These are phyloP conservation scores for Knufia fluminis DNA, from an alignment of 2,329 filamentous ascomycete species.

Conservation along the genomic window DNA sequence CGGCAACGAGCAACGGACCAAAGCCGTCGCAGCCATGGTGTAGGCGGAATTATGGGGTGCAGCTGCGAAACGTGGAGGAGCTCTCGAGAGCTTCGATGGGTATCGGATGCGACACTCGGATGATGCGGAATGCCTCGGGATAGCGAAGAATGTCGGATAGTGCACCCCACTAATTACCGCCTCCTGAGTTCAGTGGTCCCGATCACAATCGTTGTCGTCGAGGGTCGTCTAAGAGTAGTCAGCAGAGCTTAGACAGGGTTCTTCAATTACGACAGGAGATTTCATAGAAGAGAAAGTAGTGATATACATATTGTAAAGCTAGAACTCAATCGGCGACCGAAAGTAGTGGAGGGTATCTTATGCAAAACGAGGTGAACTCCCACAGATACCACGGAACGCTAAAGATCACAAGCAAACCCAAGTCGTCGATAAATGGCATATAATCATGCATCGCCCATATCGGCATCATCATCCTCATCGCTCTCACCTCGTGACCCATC, in stretches of 20 bases:
- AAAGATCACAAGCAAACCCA: not conserved
- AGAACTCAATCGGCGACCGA: too few species aligned
- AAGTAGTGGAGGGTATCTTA: not conserved
- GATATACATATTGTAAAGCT: too few species aligned
- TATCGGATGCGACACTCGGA: not conserved
- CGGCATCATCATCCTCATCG: slow-evolving; percentile 3
- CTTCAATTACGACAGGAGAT: too few species aligned
- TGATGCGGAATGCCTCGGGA: not conserved
- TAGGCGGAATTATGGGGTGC: not conserved
- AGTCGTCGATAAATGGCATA: not conserved
- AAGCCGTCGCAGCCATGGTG: not conserved
- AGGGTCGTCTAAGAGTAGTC: too few species aligned
- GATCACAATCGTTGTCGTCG: too few species aligned
- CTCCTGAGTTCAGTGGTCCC: too few species aligned
- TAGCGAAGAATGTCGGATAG: not conserved
- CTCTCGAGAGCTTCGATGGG: not conserved
- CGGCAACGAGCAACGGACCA: slow-evolving; percentile 4
- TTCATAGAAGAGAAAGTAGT: too few species aligned
- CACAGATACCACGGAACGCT: not conserved
- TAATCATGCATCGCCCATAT: not conserved
- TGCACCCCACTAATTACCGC: not conserved
- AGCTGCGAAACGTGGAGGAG: not conserved
- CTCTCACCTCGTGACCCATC: not conserved
- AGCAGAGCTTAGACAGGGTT: too few species aligned
- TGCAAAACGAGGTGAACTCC: not conserved